A percentile compares a stretch with the other conserved stretches of the same genome.
Evolutionary conservation across 2,329 filamentous ascomycete genomes (phyloP).

Genomic region (Tolypocladium nubicola): DNA sequence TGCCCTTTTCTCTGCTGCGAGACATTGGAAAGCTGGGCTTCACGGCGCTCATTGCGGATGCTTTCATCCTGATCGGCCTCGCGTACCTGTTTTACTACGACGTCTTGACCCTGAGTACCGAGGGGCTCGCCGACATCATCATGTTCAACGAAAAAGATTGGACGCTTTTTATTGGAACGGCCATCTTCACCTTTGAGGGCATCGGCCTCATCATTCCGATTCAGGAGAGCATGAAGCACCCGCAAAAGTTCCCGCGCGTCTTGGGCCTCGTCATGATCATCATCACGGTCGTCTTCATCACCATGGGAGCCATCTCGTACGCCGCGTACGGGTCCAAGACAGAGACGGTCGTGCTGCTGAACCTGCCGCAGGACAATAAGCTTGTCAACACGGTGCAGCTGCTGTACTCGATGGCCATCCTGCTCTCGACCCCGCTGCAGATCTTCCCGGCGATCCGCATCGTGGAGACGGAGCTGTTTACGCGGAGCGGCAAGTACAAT

Average conservation of each 20-base stretch:
- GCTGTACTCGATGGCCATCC: constrained; percentile 93
- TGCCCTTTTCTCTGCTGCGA: constrained; percentile 85
- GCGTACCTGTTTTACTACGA: constrained; percentile 96
- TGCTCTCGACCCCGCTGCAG: constrained; percentile 88
- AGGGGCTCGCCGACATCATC: constrained; percentile 76
- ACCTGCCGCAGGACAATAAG: constrained; percentile 90
- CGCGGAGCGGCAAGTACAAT: constrained; percentile 91
- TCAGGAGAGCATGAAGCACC: constrained; percentile 91
- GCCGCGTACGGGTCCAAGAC: constrained; percentile 92
- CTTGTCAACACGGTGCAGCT: constrained; percentile 95
- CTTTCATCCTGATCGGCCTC: constrained; percentile 86
- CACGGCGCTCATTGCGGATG: constrained; percentile 84
- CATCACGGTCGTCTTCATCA: constrained; percentile 83
- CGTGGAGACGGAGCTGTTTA: constrained; percentile 88
- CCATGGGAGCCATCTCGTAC: constrained; percentile 88
- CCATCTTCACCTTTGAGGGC: constrained; percentile 97
- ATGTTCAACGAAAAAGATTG: constrained; percentile 86
- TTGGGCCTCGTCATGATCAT: constrained; percentile 88
- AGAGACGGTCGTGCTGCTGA: constrained; percentile 91
- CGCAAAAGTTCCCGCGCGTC: constrained; percentile 80
- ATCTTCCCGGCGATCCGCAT: constrained; percentile 98
- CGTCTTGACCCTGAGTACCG: constrained; percentile 64
- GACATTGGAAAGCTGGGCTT: constrained; percentile 97
- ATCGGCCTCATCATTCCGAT: constrained; percentile 97
- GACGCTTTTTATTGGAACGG: constrained; percentile 97